Evolutionary conservation across 441 rosid genomes (phyloP), one percentile per base, ranked within the genome.

Genomic region (Erodium chrysanthum): DNA sequence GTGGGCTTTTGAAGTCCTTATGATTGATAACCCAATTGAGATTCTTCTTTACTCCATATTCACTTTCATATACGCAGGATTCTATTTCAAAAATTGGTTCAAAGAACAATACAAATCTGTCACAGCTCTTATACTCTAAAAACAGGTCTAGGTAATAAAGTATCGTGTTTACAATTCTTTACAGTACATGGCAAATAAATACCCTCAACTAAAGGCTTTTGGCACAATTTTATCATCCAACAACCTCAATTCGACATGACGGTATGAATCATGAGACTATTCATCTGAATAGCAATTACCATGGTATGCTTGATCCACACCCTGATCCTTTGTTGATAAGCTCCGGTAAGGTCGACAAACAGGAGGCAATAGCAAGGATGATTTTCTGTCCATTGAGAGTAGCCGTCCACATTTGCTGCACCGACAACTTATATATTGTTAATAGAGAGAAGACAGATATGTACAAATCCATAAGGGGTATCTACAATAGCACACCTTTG

Each of bases 361-460:
- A 0, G 95, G 98, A 63, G 96, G 96, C 67, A 93, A 73, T 23
- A 90, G 65, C 54, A 85, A 23, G 2, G 88, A 80, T 33, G 92
- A 84, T 52, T 76, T 79, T 68, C 79, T 84, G 72, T 93, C 97
- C 90, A 86, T 81, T 68, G 91, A 80, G 58, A 93, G 76, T 72
- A 85, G 76, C 71, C 80, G 80, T 60, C 87, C 87, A 66, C 97
- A 93, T 75, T 87, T 82, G 58, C 96, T 93, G 91, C 70, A 84
- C 29, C 62, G 56, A 35, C 62, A 64, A 35, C 29, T 29, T n/a
- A 37, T 9, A 76, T 29, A 48, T n/a, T n/a, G 25, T 1, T 37
- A 15, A 23, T 40, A 63, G 60, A 74, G 25, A 35, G 66, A 25
- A 14, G 63, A 67, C 40, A 73, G 20, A 27, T 68, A 70, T 56